Conservation (phyloP, 2,329 filamentous ascomycete genomes). For the Coniochaeta hoffmannii region DNA sequence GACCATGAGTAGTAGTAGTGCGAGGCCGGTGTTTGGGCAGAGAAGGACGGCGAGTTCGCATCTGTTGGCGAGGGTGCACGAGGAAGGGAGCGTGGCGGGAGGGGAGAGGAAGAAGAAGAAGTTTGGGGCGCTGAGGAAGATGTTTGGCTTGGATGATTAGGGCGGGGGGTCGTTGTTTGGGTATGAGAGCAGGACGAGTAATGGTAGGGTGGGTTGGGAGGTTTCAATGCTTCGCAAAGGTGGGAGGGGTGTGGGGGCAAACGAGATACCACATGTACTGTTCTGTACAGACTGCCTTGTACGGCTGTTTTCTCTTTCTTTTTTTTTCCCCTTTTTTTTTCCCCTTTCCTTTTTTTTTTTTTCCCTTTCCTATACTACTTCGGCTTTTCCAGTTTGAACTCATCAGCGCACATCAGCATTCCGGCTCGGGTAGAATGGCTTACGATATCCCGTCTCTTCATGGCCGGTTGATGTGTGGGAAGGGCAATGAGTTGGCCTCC, state of each 20-base stretch:
- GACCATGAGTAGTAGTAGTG: slow-evolving; percentile 12
- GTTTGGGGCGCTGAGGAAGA: slow-evolving; percentile 57
- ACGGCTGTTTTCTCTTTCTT: too few relatives aligned
- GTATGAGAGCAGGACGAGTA: neutral
- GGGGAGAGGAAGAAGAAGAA: slow-evolving; percentile 47
- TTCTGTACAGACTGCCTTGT: neutral
- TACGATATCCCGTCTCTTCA: too few relatives aligned
- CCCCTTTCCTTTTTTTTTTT: too few relatives aligned
- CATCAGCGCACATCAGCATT: too few relatives aligned
- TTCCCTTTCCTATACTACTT: neutral
- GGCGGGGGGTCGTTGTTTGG: neutral
- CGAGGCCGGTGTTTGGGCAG: slow-evolving; percentile 21
- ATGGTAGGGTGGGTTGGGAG: neutral
- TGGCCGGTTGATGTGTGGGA: too few relatives aligned
- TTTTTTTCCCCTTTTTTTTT: neutral
- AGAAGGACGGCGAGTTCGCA: slow-evolving; percentile 30
- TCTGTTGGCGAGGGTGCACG: slow-evolving; percentile 9
- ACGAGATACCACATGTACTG: neutral
- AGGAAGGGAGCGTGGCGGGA: slow-evolving; percentile 6
- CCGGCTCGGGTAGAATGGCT: too few relatives aligned
- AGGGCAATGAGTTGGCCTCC: too few relatives aligned
- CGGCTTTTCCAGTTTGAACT: too few relatives aligned
- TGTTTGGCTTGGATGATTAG: slow-evolving; percentile 49
- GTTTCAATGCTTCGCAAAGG: neutral
- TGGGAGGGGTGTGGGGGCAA: neutral